Percentiles rank a stretch among this genome's conserved stretches.
phyloP scores from a whole-genome alignment of 495 filamentous ascomycete genomes.

The Xylaria acuta region DNA sequence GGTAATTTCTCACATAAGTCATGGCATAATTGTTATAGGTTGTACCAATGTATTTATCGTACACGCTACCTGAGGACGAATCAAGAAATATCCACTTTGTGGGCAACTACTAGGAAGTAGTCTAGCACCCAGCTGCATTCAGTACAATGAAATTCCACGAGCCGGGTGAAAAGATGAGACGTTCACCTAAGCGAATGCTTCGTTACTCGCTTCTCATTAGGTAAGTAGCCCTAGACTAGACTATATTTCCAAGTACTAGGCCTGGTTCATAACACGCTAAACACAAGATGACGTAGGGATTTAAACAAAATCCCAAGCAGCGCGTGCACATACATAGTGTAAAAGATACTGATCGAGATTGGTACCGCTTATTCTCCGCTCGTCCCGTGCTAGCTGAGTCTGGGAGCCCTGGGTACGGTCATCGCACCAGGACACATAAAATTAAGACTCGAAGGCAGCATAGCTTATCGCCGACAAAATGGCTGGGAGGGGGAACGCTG shows the following conservation, averaged over 20 bases:
- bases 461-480: conserved; percentile 4
- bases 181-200: conserved; percentile 2
- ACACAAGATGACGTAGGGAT: conserved; percentile 12
- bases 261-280: neutral
- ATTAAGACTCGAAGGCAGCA: conserved; percentile 4
- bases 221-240: conserved; percentile 15
- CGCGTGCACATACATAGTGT: neutral
- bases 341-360: conserved; percentile 9
- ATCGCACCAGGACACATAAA: conserved; percentile 8
- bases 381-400: conserved; percentile 3
- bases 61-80: neutral
- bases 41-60: neutral
- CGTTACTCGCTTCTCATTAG: conserved; percentile 28
- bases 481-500: neutral
- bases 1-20: neutral
- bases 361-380: conserved; percentile 15
- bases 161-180: neutral
- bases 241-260: conserved; percentile 21
- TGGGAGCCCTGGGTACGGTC: neutral
- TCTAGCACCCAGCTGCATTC: neutral
- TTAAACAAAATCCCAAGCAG: neutral
- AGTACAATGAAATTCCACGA: neutral
- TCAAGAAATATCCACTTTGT: neutral
- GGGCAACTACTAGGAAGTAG: neutral
- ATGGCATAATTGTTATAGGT: neutral